Evolutionary conservation across 139 green algal genomes (phyloP).

Genomic region (Chlorella sp.): DNA sequence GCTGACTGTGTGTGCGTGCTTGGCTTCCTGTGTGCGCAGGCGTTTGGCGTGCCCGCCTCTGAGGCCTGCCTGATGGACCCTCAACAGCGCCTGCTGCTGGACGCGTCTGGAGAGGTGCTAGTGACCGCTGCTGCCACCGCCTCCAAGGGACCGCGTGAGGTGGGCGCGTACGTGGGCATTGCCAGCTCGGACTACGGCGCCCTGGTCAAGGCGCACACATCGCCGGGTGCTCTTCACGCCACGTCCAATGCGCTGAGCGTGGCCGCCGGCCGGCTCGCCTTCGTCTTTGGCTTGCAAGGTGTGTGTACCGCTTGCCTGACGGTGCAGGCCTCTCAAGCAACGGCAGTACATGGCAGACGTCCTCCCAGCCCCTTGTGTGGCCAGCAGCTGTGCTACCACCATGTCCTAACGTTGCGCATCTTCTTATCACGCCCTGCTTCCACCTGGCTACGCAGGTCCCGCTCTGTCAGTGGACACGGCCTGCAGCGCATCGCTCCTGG

Average conservation of each 20-base stretch:
- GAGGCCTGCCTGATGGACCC: conserved; percentile 70
- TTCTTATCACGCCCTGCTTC: too few species aligned
- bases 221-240: conserved; percentile 57
- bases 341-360: too few species aligned
- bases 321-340: too few species aligned
- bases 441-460: too few species aligned
- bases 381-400: too few species aligned
- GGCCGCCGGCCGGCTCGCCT: conserved; percentile 68
- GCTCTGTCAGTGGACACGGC: conserved; percentile 59
- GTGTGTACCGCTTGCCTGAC: too few species aligned
- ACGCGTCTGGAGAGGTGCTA: conserved; percentile 31
- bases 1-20: background rate
- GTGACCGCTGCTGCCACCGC: background rate
- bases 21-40: background rate
- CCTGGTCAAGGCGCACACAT: conserved; percentile 32
- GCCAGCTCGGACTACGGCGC: conserved; percentile 65
- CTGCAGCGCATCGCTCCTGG: conserved; percentile 58
- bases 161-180: conserved; percentile 50
- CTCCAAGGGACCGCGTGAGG: background rate
- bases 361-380: too few species aligned
- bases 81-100: conserved; percentile 78
- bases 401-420: too few species aligned
- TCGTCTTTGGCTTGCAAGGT: conserved; percentile 44
- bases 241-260: conserved; percentile 69
- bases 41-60: conserved; percentile 40